Conservation (phyloP, 2,329 filamentous ascomycete genomes). For the Pseudocercospora eumusae region DNA sequence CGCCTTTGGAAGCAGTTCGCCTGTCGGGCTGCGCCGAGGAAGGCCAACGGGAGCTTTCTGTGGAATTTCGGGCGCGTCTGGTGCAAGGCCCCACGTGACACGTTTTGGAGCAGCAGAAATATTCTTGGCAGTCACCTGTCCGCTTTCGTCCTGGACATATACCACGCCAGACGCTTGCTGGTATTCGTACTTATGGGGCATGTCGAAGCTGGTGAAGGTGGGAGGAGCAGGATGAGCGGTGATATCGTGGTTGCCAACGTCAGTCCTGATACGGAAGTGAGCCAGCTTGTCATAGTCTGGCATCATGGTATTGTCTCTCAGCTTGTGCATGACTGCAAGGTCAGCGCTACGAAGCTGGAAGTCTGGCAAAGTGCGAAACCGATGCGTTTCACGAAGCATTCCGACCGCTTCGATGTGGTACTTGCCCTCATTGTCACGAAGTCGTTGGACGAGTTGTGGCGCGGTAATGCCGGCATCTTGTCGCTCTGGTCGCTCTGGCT, state of each 20-base stretch:
- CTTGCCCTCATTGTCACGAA: constrained; percentile 35
- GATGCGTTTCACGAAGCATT: constrained; percentile 74
- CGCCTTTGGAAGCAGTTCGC: constrained; percentile 58
- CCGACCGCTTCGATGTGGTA: constrained; percentile 45
- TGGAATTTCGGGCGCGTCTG: constrained; percentile 64
- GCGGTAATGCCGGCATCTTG: constrained; percentile 30
- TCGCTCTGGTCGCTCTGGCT: constrained; percentile 10
- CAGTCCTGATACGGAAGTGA: constrained; percentile 67
- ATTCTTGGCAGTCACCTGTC: constrained; percentile 57
- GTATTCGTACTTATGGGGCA: constrained; percentile 64
- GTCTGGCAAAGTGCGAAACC: constrained; percentile 83
- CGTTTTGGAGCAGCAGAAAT: constrained; percentile 50
- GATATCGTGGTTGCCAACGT: constrained; percentile 67
- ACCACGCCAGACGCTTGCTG: constrained; percentile 81
- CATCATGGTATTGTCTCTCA: constrained; percentile 70
- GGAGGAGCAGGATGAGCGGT: constrained; percentile 47
- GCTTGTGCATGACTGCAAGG: constrained; percentile 65
- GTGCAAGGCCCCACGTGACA: constrained; percentile 48
- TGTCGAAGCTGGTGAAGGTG: constrained; percentile 34
- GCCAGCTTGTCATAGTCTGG: constrained; percentile 63
- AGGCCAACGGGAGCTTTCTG: constrained; percentile 57
- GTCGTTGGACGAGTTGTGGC: constrained; percentile 35
- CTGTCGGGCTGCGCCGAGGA: constrained; percentile 36
- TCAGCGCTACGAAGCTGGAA: constrained; percentile 60
- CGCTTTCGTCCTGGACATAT: constrained; percentile 56